phyloP scores from a whole-genome alignment of 2,329 filamentous ascomycete genomes.

The Pseudogymnoascus sp. region DNA sequence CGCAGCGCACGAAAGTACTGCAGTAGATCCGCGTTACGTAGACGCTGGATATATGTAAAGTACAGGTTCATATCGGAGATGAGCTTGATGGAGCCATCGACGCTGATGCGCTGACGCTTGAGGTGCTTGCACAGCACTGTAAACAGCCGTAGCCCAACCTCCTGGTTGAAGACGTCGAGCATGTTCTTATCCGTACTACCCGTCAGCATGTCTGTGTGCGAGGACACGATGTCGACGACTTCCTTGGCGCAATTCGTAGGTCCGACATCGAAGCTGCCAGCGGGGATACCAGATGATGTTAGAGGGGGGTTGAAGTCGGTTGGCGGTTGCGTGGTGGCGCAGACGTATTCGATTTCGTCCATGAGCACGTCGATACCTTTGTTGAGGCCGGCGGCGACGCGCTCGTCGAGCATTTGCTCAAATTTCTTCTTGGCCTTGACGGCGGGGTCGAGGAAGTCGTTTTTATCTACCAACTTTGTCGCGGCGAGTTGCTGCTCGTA shows the following conservation, averaged over 20 bases:
- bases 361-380: conserved; percentile 98
- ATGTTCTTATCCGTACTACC: conserved; percentile 97
- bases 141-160: conserved; percentile 90
- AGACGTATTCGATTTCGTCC: conserved; percentile 95
- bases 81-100: conserved; percentile 80
- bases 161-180: conserved; percentile 96
- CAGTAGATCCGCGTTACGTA: conserved; percentile 75
- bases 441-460: conserved; percentile 89
- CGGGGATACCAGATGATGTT: conserved; percentile 29
- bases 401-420: conserved; percentile 96
- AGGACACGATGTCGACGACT: conserved; percentile 76
- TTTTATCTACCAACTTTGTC: conserved; percentile 76
- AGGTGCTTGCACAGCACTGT: conserved; percentile 91
- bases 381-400: conserved; percentile 88
- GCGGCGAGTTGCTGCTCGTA: conserved; percentile 89
- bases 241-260: conserved; percentile 71
- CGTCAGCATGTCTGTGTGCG: conserved; percentile 85
- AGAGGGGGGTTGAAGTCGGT: conserved; percentile 79
- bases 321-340: conserved; percentile 75
- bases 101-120: conserved; percentile 88
- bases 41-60: conserved; percentile 71
- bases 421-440: conserved; percentile 96
- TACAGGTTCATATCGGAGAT: conserved; percentile 97
- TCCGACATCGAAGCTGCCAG: conserved; percentile 49
- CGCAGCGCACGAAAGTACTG: conserved; percentile 87